Evolutionary conservation across 257 asterid genomes (phyloP).

Genomic region (Echites panduratus): DNA sequence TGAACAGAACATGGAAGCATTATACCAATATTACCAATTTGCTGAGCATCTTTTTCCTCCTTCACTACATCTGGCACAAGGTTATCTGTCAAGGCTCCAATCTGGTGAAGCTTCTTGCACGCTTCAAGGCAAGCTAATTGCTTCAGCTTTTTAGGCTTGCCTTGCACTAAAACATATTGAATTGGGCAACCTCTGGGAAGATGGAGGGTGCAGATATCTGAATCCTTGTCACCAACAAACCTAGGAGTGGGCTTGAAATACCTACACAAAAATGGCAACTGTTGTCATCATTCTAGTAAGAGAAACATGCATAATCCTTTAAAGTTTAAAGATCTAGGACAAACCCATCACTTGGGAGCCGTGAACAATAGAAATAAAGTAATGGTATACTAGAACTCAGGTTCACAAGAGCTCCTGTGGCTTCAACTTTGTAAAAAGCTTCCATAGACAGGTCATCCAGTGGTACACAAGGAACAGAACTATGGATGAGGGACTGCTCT

Average conservation of each 20-base stretch:
- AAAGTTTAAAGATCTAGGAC: slow-evolving; percentile 14
- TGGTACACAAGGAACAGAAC: slow-evolving; percentile 58
- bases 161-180: slow-evolving; percentile 33
- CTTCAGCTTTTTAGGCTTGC: slow-evolving; percentile 37
- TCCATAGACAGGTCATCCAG: slow-evolving; percentile 36
- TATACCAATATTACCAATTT: slow-evolving; percentile 29
- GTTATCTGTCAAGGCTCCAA: slow-evolving; percentile 53
- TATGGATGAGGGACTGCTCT: slow-evolving; percentile 51
- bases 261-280: slow-evolving; percentile 23
- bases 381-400: slow-evolving; percentile 57
- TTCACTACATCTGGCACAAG: slow-evolving; percentile 69
- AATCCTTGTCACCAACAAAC: slow-evolving; percentile 38
- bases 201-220: slow-evolving; percentile 37
- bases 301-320: too few species aligned
- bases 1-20: background rate
- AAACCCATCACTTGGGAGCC: slow-evolving; percentile 81
- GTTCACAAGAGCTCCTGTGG: slow-evolving; percentile 58
- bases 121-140: slow-evolving; percentile 81
- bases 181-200: slow-evolving; percentile 75
- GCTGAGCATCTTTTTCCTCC: slow-evolving; percentile 47
- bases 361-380: slow-evolving; percentile 68
- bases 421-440: slow-evolving; percentile 46
- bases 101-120: slow-evolving; percentile 71
- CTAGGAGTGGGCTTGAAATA: slow-evolving; percentile 75
- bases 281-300: background rate